Conservation (phyloP, 2,329 filamentous ascomycete species). For the Botrytis squamosa region DNA sequence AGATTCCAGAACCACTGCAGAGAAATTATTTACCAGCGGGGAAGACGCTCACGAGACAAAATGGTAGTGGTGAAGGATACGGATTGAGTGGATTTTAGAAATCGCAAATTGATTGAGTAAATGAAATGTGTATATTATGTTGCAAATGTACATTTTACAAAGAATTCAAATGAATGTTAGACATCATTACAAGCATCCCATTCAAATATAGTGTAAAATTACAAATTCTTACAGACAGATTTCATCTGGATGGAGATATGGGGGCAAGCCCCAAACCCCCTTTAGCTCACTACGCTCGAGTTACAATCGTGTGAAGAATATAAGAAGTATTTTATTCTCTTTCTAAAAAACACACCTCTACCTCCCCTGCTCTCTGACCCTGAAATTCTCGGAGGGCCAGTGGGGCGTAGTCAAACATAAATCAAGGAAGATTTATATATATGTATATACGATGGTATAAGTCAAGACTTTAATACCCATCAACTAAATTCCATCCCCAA, state of each 20-base stretch:
- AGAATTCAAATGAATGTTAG: background rate
- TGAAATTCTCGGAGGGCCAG: background rate
- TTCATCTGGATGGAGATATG: background rate
- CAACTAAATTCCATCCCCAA: background rate
- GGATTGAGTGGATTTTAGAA: slow-evolving; percentile 2
- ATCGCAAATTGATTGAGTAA: background rate
- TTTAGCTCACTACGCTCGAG: background rate
- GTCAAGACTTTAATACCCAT: background rate
- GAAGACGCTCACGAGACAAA: background rate
- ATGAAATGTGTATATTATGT: slow-evolving; percentile 16
- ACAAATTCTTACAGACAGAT: background rate
- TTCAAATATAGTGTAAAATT: background rate
- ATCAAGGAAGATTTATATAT: background rate
- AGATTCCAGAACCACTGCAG: slow-evolving; percentile 22
- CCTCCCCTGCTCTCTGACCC: background rate
- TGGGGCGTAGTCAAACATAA: background rate
- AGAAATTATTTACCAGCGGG: background rate
- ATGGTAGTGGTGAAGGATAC: slow-evolving; percentile 14
- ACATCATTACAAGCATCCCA: background rate
- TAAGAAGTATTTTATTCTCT: background rate
- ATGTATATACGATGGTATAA: background rate
- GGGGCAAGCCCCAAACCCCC: background rate
- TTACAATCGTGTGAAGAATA: background rate
- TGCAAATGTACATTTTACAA: slow-evolving; percentile 9
- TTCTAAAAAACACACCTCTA: background rate